These are phyloP conservation scores for Batkoa obscura DNA, from an alignment of 371 early-diverging fungal genomes.

Conservation along the genomic window DNA sequence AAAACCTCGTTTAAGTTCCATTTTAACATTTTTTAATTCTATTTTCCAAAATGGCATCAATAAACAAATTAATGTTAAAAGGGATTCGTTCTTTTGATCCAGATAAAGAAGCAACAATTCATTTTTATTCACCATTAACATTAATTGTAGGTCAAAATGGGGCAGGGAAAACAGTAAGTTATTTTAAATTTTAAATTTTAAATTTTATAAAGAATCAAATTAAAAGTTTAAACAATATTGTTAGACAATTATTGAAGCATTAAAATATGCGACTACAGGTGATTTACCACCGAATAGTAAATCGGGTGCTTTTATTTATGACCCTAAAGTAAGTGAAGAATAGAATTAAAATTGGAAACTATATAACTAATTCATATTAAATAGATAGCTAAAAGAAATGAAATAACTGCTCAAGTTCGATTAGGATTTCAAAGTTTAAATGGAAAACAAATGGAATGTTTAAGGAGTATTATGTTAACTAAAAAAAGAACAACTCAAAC, in stretches of 20 bases:
- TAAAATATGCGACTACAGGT: conserved; percentile 97
- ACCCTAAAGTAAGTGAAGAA: conserved; percentile 60
- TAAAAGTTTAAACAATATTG: not conserved
- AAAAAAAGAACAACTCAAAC: conserved; percentile 37
- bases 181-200: not conserved
- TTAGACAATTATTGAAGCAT: conserved; percentile 92
- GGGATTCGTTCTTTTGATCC: conserved; percentile 96
- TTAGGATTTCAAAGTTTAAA: conserved; percentile 70
- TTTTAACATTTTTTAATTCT: too few relatives aligned
- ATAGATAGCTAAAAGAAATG: conserved; percentile 61
- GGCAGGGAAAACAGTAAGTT: conserved; percentile 81
- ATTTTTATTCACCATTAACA: conserved; percentile 89
- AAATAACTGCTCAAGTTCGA: conserved; percentile 88
- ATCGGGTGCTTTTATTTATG: conserved; percentile 90
- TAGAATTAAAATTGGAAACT: not conserved
- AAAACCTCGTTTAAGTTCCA: too few relatives aligned
- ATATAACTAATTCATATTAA: too few relatives aligned
- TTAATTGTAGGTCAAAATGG: conserved; percentile 98
- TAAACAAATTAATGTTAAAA: conserved; percentile 61
- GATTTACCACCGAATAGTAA: conserved; percentile 86
- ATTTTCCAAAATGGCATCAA: conserved; percentile 55
- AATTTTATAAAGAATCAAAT: not conserved
- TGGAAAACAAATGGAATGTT: conserved; percentile 51
- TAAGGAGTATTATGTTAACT: conserved; percentile 61
- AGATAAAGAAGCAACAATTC: conserved; percentile 51